phyloP scores from a whole-genome alignment of 1,284 basidiomycete genomes.

The Naganishia sp. region DNA sequence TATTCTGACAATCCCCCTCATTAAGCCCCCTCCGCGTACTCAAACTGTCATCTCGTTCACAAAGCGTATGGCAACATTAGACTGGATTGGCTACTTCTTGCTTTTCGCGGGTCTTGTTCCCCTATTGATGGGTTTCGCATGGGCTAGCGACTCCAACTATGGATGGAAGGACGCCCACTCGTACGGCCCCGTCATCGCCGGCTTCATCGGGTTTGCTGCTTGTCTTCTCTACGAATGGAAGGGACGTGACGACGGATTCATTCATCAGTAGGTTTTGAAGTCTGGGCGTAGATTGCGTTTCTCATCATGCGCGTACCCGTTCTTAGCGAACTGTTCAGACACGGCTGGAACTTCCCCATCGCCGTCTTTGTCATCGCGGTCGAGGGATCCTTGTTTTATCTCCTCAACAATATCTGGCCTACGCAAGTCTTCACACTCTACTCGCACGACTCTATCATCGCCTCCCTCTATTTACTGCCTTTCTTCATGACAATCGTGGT shows the following conservation, averaged over 20 bases:
- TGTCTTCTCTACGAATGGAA: slow-evolving; percentile 27
- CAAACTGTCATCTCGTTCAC: slow-evolving; percentile 9
- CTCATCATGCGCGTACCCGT: neutral
- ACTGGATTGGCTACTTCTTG: slow-evolving; percentile 20
- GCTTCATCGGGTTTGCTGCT: slow-evolving; percentile 7
- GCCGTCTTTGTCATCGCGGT: slow-evolving; percentile 19
- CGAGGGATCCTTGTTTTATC: slow-evolving; percentile 25
- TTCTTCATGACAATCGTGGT: slow-evolving; percentile 27
- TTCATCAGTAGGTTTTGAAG: slow-evolving; percentile 11
- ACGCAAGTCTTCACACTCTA: slow-evolving; percentile 25
- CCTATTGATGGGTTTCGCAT: slow-evolving; percentile 13
- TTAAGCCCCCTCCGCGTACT: slow-evolving; percentile 19
- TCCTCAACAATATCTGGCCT: slow-evolving; percentile 19
- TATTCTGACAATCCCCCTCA: neutral
- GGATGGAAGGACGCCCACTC: slow-evolving; percentile 20
- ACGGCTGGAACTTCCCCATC: slow-evolving; percentile 28
- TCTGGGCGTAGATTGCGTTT: neutral
- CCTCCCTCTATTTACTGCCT: slow-evolving; percentile 10
- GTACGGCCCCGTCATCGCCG: slow-evolving; percentile 9
- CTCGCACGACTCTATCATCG: slow-evolving; percentile 6
- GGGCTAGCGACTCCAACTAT: slow-evolving; percentile 14
- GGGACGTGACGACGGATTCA: slow-evolving; percentile 19
- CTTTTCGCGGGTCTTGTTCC: slow-evolving; percentile 17
- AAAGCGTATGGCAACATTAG: slow-evolving; percentile 20
- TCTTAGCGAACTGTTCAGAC: slow-evolving; percentile 12